A percentile compares a stretch with the other conserved stretches of the same genome.
phyloP scores from a whole-genome alignment of 75 land plant genomes.

The Azolla pinnata region DNA sequence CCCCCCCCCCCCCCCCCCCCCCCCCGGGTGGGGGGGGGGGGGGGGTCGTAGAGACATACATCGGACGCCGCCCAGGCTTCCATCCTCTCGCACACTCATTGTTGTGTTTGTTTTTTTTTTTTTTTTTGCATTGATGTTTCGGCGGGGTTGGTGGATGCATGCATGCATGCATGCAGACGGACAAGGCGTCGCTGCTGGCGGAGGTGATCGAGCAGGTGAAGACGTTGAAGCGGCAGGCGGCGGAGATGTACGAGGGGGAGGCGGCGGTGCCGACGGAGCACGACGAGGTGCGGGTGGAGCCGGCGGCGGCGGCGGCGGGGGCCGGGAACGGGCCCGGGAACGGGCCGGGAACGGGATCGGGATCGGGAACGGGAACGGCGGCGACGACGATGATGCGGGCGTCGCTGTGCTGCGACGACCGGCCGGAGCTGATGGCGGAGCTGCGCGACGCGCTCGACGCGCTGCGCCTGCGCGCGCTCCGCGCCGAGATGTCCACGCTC shows the following conservation, averaged over 20 bases:
- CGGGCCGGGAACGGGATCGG: too few species aligned
- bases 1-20: too few species aligned
- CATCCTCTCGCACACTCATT: too few species aligned
- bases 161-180: conserved; percentile 42
- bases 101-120: too few species aligned
- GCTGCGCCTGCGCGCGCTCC: conserved; percentile 43
- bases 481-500: conserved; percentile 82
- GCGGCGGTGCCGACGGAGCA: conserved; percentile 56
- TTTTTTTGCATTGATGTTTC: too few species aligned
- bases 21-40: too few species aligned
- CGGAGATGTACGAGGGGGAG: conserved; percentile 49
- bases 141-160: too few species aligned
- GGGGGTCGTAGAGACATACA: too few species aligned
- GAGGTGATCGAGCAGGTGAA: conserved; percentile 90
- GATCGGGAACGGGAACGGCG: conserved; percentile 34
- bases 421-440: conserved; percentile 66
- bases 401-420: conserved; percentile 73
- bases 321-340: too few species aligned
- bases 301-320: conserved; percentile 34
- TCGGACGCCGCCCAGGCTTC: too few species aligned
- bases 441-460: conserved; percentile 56
- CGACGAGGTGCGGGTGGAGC: conserved; percentile 65
- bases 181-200: conserved; percentile 84
- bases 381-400: conserved; percentile 45
- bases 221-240: conserved; percentile 70